Evolutionary conservation across 306 rosid species (phyloP).

Genomic region (Amphicarpaea edgeworthii): DNA sequence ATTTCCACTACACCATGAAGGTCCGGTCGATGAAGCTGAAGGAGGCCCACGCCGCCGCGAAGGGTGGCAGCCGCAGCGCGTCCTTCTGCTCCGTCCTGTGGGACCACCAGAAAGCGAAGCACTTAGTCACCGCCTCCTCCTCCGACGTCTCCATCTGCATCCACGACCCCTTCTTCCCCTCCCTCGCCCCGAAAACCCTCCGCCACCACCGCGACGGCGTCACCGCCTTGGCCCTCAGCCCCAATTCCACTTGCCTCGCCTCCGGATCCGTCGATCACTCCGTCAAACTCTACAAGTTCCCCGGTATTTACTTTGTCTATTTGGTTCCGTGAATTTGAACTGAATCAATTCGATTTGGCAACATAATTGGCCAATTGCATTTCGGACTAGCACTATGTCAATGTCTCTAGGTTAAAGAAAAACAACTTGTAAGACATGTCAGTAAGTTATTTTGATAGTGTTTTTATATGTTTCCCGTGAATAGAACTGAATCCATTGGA

Average conservation of each 20-base stretch:
- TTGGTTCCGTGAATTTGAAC: too few species aligned
- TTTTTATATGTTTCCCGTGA: background rate
- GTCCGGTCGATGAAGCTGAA: slow-evolving; percentile 83
- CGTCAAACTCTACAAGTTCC: slow-evolving; percentile 97
- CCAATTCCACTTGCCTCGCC: slow-evolving; percentile 93
- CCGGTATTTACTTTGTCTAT: slow-evolving; percentile 52
- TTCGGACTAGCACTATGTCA: background rate
- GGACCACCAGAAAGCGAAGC: slow-evolving; percentile 85
- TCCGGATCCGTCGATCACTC: slow-evolving; percentile 94
- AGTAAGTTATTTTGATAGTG: background rate
- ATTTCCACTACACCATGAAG: slow-evolving; percentile 62
- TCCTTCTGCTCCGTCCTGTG: slow-evolving; percentile 88
- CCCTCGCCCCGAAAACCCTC: slow-evolving; percentile 72
- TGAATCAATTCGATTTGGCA: background rate
- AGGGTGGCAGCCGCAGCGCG: slow-evolving; percentile 58
- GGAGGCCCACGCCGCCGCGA: slow-evolving; percentile 87
- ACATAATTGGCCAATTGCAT: background rate
- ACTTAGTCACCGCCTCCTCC: slow-evolving; percentile 78
- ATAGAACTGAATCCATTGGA: background rate
- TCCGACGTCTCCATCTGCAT: slow-evolving; percentile 71
- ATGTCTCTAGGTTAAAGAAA: background rate
- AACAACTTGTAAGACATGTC: background rate
- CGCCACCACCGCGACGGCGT: slow-evolving; percentile 96
- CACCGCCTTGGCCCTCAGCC: slow-evolving; percentile 89
- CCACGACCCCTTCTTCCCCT: slow-evolving; percentile 75